These are phyloP conservation scores for Scenedesmus sp. DNA, from an alignment of 163 green algal species.

Conservation along the genomic window DNA sequence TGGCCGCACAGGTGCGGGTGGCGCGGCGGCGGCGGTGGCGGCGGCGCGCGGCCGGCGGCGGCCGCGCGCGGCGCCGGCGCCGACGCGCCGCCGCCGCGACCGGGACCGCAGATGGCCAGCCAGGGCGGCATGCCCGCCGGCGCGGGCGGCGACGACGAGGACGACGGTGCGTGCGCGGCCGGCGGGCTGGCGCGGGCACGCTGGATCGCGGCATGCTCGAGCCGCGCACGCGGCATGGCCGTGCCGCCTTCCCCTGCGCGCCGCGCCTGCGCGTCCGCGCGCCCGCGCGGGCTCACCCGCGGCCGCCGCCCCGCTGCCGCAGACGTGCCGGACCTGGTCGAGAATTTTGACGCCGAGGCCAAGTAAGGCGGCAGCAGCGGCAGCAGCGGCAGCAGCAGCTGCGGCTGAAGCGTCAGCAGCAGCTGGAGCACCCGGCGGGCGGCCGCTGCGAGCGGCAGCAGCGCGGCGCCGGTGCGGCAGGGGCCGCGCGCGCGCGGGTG, in stretches of 20 bases:
- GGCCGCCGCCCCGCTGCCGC: constrained; percentile 19
- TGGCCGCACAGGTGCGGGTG: constrained; percentile 69
- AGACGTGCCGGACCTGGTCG: constrained; percentile 87
- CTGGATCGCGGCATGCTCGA: no score
- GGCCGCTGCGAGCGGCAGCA: no score
- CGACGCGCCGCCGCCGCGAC: not conserved
- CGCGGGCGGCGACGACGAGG: constrained; percentile 69
- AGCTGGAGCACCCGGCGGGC: not conserved
- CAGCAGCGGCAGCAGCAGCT: not conserved
- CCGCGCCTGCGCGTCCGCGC: no score
- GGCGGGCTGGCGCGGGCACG: no score
- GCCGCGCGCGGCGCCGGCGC: no score
- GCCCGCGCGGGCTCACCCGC: no score
- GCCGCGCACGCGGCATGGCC: no score
- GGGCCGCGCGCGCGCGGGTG: no score
- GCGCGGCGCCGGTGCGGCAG: no score
- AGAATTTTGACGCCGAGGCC: constrained; percentile 80
- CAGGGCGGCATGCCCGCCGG: constrained; percentile 55
- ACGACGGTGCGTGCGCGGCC: constrained; percentile 54
- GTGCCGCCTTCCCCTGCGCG: no score
- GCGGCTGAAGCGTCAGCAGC: not conserved
- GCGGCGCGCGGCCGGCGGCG: no score
- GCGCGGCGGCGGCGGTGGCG: not conserved
- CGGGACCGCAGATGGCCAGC: constrained; percentile 12
- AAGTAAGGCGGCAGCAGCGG: constrained; percentile 37